These are phyloP conservation scores for Pogostemon cablin DNA, from an alignment of 257 asterid species.

Conservation along the genomic window DNA sequence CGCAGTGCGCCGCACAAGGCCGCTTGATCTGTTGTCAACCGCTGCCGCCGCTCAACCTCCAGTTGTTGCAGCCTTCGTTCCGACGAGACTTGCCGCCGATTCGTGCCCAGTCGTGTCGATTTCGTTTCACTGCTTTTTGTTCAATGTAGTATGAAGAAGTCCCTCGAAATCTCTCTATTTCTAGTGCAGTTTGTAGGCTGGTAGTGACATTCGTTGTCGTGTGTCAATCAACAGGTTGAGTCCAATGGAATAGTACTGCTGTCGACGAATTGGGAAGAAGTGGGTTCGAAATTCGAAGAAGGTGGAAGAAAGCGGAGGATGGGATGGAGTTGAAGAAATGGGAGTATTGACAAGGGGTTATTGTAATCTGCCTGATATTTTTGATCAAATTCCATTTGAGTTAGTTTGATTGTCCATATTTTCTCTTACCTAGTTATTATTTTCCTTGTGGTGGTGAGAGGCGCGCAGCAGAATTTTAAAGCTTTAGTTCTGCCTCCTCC, in stretches of 20 bases:
- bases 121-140: too few species aligned
- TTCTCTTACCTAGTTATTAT: conserved; percentile 12
- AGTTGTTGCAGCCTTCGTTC: too few species aligned
- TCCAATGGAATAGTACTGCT: conserved; percentile 82
- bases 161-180: too few species aligned
- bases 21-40: too few species aligned
- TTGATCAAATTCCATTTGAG: conserved; percentile 3
- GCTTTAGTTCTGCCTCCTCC: too few species aligned
- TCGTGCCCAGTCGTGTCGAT: too few species aligned
- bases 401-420: conserved; percentile 31
- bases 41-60: too few species aligned
- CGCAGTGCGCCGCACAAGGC: too few species aligned
- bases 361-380: neutral
- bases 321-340: conserved; percentile 98
- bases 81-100: too few species aligned
- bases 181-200: neutral
- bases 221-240: conserved; percentile 56
- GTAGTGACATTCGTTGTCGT: neutral
- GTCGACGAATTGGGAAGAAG: conserved; percentile 96
- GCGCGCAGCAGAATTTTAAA: conserved; percentile 12
- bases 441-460: conserved; percentile 37
- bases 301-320: conserved; percentile 93
- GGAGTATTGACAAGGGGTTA: conserved; percentile 46
- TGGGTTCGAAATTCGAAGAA: conserved; percentile 58
- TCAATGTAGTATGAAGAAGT: too few species aligned